Base-by-base conservation (phyloP, 106 monocot genomes). In the Apostasia shenzhenica region DNA sequence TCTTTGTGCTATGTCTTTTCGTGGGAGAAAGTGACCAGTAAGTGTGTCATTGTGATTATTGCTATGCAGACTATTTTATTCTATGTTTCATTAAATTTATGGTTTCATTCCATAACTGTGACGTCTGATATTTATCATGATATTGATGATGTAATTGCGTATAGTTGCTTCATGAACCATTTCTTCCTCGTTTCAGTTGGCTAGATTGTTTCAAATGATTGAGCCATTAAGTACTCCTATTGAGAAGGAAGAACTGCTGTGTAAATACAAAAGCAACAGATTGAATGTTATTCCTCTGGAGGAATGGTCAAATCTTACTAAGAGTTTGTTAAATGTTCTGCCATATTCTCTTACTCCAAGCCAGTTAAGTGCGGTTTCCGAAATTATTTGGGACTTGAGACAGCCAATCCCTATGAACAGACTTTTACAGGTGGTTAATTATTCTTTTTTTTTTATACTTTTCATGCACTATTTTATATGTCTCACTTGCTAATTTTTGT, bases 361-460 rank as follows among this genome's bases (percentile, higher is more conserved):
- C 69, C 99, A 99, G 73, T 71, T 87, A 52, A 85, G 81, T 85
- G 99, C 99, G 45, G 83, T 85, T 77, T 90, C 89, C 61, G 99
- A 99, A 77, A 99, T 99, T 55, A 99, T 99, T 73, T 90, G 81
- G 81, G 99, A 99, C 80, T 93, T 99, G 45, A 87, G 73, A 54
- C 85, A 83, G 61, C 92, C 87, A 66, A 86, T 99, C 4, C 99
- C 99, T 41, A 99, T 99, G 99, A 93, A 90, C 45, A 79, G 99
- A 74, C 97, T 99, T 72, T 78, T 99, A 69, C 97, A 97, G 87
- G 97, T 97, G 69, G 7, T 53, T 5, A 1, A 3, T 60, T 11
- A 50, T 51, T 67, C 49, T 50, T 46, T 67, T 52, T 61, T 70
- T 14, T 57, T 44, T 55, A 10, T 47, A 54, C 43, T 48, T 48